Evolutionary conservation across 495 filamentous ascomycete genomes (phyloP).

Genomic region (Bombardia bombarda): DNA sequence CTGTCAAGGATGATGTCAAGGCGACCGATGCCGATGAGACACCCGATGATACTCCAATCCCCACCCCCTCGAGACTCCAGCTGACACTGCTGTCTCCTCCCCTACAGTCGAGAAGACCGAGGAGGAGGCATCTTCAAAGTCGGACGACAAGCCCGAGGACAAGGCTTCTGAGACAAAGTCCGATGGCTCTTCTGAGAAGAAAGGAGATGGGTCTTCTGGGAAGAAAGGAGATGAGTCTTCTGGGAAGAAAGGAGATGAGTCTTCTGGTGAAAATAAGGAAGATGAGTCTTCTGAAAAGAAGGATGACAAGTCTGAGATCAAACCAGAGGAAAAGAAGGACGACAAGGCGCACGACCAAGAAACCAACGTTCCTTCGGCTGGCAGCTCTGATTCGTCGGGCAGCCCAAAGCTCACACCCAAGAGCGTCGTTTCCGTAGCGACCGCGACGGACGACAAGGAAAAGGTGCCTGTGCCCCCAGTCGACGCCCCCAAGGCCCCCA

Average conservation of each 20-base stretch:
- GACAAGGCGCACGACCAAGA: slow-evolving; percentile 2
- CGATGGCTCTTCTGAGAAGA: no score
- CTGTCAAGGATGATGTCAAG: not conserved
- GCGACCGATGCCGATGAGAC: slow-evolving; percentile 12
- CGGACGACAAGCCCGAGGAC: not conserved
- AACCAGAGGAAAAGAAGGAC: slow-evolving; percentile 9
- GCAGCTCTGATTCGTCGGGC: slow-evolving; percentile 15
- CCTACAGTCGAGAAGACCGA: slow-evolving; percentile 20
- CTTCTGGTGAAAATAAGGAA: not conserved
- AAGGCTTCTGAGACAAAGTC: not conserved
- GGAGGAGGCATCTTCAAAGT: slow-evolving; percentile 5
- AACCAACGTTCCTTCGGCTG: slow-evolving; percentile 4
- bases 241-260: no score
- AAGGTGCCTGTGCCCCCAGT: slow-evolving; percentile 25
- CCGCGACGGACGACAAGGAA: slow-evolving; percentile 15
- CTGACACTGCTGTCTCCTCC: slow-evolving; percentile 16
- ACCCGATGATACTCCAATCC: slow-evolving; percentile 16
- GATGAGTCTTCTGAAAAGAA: slow-evolving; percentile 1
- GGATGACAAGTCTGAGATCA: slow-evolving; percentile 7
- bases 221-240: not conserved
- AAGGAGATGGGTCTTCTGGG: no score
- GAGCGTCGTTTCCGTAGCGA: slow-evolving; percentile 16
- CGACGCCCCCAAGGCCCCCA: no score
- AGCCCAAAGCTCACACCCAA: slow-evolving; percentile 23
- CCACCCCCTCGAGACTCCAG: slow-evolving; percentile 22